Percentiles rank a stretch among this genome's conserved stretches.
Conservation (phyloP, 495 filamentous ascomycete genomes). For the Parathielavia appendiculata region DNA sequence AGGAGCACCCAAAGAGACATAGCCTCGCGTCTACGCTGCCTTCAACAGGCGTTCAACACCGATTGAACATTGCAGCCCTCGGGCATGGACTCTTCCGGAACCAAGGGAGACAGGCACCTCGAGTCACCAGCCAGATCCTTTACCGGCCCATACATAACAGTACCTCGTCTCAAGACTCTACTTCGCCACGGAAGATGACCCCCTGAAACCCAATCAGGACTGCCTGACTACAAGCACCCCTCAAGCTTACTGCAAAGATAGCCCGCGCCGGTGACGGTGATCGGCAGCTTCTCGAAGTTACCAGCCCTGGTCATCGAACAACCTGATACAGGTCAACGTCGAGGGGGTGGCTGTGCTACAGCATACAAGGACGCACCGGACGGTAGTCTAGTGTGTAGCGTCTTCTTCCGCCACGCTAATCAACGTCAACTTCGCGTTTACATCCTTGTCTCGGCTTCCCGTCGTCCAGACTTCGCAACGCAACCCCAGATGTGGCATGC, state of each 20-base stretch:
- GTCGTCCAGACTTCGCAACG: too few relatives aligned
- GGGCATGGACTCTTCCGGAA: not conserved
- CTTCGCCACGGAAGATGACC: not conserved
- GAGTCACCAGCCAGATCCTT: not conserved
- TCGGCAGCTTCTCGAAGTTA: not conserved
- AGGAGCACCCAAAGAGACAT: not conserved
- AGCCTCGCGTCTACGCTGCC: not conserved
- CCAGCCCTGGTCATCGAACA: not conserved
- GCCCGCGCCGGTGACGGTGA: not conserved
- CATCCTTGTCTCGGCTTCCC: too few relatives aligned
- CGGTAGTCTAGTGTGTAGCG: too few relatives aligned
- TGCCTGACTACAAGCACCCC: not conserved
- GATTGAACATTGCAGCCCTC: not conserved
- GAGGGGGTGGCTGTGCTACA: not conserved
- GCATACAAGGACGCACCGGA: too few relatives aligned
- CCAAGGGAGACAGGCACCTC: not conserved
- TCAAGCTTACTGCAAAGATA: not conserved
- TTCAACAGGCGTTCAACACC: not conserved
- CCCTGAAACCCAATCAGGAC: not conserved
- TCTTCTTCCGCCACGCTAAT: too few relatives aligned
- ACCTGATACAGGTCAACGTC: not conserved
- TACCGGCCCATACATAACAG: too few relatives aligned
- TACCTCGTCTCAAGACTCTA: not conserved
- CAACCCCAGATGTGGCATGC: too few relatives aligned
- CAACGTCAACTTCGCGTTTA: too few relatives aligned